Base-by-base conservation (phyloP, 371 early-diverging fungal genomes). In the Rhizomucor pusillus region DNA sequence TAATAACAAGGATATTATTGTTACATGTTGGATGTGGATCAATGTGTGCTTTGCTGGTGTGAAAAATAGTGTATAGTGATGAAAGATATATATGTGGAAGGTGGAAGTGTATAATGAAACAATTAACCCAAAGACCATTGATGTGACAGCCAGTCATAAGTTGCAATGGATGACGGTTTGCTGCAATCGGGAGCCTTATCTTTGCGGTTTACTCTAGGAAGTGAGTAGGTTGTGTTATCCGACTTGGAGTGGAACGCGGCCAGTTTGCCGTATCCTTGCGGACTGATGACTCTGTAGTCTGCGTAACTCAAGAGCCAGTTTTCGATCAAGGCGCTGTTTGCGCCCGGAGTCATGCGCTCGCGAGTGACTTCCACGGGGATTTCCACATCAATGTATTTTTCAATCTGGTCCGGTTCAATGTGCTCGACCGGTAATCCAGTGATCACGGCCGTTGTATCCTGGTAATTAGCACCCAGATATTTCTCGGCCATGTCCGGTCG, bases 81-180 rank as follows among this genome's bases (percentile, higher is more conserved):
- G 29, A 29, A 29, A 29, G 29, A 29, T 29, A 7, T 29, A 7
- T 29, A 29, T 3, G 7, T 29, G 29, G 29, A 7, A 29, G 29
- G 7, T 29, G 29, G n/a, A n/a, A n/a, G 7, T 29, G 29, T 29
- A 29, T 29, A 29, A 29, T 5, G 7, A 29, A 7, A 5, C 3
- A 5, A 3, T 41, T 71, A 71, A 44, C 72, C 75, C 50, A 75
- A 65, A 57, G 72, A 71, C 75, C 75, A 75, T 47, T 62, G 59
- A 11, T 55, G 57, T 40, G 65, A 63, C 19, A 75, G 47, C 67
- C 66, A 69, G 22, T 71, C 61, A 49, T 64, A 75, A 0, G 65
- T 63, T 23, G 50, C 57, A 16, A 71, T 52, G 0, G 67, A 59
- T 19, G 53, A 43, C 1, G 67, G 64, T 9, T 54, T 48, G 34